Conservation (phyloP, 2,329 filamentous ascomycete genomes). For the Scytalidium sp. region DNA sequence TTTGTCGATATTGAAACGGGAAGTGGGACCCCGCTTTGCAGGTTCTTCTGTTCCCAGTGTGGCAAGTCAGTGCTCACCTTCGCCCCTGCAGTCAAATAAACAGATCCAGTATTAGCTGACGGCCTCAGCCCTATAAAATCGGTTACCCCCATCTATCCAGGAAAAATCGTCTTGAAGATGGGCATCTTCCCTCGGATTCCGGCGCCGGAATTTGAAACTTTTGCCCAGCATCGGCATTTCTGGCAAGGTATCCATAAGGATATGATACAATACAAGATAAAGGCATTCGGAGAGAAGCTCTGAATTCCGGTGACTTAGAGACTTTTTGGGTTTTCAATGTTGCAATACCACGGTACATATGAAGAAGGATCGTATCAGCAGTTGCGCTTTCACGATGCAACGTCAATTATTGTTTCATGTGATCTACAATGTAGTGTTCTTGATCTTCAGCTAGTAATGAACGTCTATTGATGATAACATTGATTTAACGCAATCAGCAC, state of each 20-base stretch:
- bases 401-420: too few species aligned
- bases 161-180: constrained; percentile 46
- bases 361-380: too few species aligned
- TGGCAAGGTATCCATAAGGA: constrained; percentile 29
- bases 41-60: constrained; percentile 43
- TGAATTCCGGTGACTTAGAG: too few species aligned
- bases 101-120: not conserved
- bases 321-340: too few species aligned
- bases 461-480: too few species aligned
- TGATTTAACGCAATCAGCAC: too few species aligned
- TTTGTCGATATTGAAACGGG: constrained; percentile 42
- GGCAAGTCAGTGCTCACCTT: constrained; percentile 35
- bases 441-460: too few species aligned
- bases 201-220: constrained; percentile 41
- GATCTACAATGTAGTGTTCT: too few species aligned
- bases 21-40: constrained; percentile 41
- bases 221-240: constrained; percentile 37
- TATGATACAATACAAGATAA: constrained; percentile 13
- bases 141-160: constrained; percentile 33
- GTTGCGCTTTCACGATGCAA: too few species aligned
- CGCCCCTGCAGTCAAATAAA: not conserved
- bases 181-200: constrained; percentile 47
- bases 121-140: constrained; percentile 42
- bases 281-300: constrained; percentile 13
- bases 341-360: too few species aligned